These are phyloP conservation scores for Sporisorium sorghi DNA, from an alignment of 1,284 basidiomycete species.

Conservation along the genomic window DNA sequence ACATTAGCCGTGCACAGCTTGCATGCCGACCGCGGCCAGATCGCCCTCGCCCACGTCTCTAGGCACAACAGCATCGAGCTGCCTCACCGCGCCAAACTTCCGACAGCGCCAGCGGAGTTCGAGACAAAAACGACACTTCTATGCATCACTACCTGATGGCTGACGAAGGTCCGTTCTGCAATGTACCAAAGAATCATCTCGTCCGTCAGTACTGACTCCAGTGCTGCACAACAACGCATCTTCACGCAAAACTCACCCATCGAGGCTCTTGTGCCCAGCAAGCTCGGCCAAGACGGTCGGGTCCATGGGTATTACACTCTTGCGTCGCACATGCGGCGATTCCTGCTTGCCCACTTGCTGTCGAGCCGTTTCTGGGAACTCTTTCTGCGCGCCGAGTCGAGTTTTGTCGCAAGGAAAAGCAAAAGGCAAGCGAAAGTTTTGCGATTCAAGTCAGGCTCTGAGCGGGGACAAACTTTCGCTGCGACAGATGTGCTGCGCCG, in stretches of 20 bases:
- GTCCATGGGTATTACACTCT: conserved; percentile 70
- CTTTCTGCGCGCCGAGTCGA: conserved; percentile 28
- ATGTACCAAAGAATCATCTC: not conserved
- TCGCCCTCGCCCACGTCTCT: no score
- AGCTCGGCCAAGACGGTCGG: conserved; percentile 69
- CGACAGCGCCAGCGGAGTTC: no score
- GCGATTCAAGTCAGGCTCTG: conserved; percentile 13
- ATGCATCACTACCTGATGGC: conserved; percentile 40
- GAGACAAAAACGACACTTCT: no score
- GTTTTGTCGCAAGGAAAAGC: not conserved
- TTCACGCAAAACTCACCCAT: conserved; percentile 31
- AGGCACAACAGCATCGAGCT: no score
- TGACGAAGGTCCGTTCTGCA: conserved; percentile 31
- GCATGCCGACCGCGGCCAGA: no score
- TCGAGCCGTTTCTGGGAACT: conserved; percentile 55
- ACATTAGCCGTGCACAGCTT: no score
- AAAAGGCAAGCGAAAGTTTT: not conserved
- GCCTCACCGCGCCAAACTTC: no score
- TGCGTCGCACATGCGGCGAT: conserved; percentile 63
- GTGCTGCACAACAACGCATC: not conserved
- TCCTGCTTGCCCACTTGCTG: conserved; percentile 49
- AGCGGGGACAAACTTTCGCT: not conserved
- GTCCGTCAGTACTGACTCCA: not conserved
- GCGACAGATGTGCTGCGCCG: not conserved
- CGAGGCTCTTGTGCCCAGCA: conserved; percentile 67